Base-by-base conservation (phyloP, 2,329 filamentous ascomycete species). In the Cordyceps fumosorosea region DNA sequence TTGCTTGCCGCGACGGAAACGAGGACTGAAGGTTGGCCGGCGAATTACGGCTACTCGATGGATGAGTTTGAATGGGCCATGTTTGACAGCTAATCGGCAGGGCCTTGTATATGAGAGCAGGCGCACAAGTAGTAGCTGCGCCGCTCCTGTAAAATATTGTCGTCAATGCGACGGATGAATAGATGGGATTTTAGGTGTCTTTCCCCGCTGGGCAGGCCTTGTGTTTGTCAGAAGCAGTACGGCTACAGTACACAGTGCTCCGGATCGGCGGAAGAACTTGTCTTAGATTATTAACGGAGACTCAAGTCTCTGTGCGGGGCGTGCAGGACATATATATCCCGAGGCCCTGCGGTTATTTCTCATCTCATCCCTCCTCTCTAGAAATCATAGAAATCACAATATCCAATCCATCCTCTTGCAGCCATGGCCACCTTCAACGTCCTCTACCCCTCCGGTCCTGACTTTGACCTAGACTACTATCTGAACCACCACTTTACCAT, bases 381-480 rank as follows among this genome's bases (percentile, higher is more conserved):
- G 22, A 45, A 53, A 20, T 10, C 12, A 20, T 20, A 22, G 8
- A 29, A 29, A 29, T 6, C 26, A 29, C 26, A 29, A 3, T 29
- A 29, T 29, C 26, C 26, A 29, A 29, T 11, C 11, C 4, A 8
- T 55, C n/a, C 34, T 18, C 22, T 45, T 44, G 3, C 1, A 26
- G n/a, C 3, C 40, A 56, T 56, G 65, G 34, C 64, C 32, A 64
- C 66, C 63, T 45, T 71, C 58, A 69, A 68, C 34, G 69, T 76
- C 32, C 61, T 77, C 48, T 82, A 81, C 68, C 77, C 78, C 4
- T 68, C 71, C 54, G 75, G 70, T n/a, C 67, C 69, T 44, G 71
- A 70, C 64, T 82, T 82, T 72, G 70, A 82, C 71, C 70, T 80
- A 65, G 72, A 79, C 40, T 82, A 82, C 74, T 83, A 81, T 67